A percentile compares a stretch with the other conserved stretches of the same genome.
These are phyloP conservation scores for Nigrospora oryzae DNA, from an alignment of 2,329 filamentous ascomycete genomes.

Conservation along the genomic window DNA sequence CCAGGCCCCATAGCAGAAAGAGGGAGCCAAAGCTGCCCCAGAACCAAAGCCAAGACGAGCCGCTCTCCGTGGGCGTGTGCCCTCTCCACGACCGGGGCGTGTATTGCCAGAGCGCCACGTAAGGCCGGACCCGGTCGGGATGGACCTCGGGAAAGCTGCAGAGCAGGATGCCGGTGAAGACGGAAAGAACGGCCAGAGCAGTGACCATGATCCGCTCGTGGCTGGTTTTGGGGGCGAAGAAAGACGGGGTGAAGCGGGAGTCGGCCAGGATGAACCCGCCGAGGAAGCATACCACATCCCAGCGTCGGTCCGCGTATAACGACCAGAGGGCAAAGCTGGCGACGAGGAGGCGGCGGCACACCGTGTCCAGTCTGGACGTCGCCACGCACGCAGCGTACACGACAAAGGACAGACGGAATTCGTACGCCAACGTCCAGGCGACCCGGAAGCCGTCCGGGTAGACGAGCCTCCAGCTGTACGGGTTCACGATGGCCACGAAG, in stretches of 20 bases:
- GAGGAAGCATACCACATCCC: too few species aligned
- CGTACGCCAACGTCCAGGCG: background rate
- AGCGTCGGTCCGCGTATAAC: too few species aligned
- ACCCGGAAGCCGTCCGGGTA: too few species aligned
- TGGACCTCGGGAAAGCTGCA: too few species aligned
- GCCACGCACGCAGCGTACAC: constrained; percentile 1
- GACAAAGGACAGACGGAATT: constrained; percentile 1
- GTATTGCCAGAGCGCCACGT: background rate
- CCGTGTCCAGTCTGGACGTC: background rate
- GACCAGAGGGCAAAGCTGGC: too few species aligned
- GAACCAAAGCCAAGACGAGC: background rate
- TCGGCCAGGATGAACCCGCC: too few species aligned
- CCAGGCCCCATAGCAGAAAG: background rate
- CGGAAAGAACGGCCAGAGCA: background rate
- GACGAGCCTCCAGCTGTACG: background rate
- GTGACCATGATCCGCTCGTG: background rate
- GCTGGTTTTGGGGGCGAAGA: too few species aligned
- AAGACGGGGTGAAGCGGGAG: too few species aligned
- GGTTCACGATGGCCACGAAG: background rate
- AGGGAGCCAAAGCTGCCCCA: background rate
- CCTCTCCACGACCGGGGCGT: background rate
- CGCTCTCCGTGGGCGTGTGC: too few species aligned
- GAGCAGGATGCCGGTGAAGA: background rate
- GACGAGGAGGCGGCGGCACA: too few species aligned
- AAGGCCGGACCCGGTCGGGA: background rate